These are phyloP conservation scores for Cadophora sp. DNA, from an alignment of 2,329 filamentous ascomycete genomes.

Conservation along the genomic window DNA sequence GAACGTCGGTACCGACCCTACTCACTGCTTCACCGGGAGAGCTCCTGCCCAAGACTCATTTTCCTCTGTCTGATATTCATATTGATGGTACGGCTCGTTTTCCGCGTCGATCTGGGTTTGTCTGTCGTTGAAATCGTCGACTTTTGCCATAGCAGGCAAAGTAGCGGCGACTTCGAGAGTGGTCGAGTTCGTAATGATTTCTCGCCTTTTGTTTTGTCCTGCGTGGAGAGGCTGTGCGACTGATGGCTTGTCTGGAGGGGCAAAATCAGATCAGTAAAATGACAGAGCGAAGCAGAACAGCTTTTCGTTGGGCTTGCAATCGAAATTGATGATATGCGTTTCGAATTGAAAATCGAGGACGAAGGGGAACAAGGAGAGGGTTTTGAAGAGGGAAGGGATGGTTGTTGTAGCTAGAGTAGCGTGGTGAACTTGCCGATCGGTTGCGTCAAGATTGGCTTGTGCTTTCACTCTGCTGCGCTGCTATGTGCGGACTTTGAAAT, in stretches of 20 bases:
- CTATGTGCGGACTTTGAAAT: not conserved
- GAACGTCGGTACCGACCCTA: constrained; percentile 24
- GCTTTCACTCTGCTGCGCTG: constrained; percentile 1
- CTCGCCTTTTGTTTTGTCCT: constrained; percentile 16
- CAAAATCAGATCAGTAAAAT: constrained; percentile 8
- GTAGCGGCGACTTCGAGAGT: constrained; percentile 37
- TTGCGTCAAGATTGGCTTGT: constrained; percentile 19
- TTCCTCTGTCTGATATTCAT: constrained; percentile 88
- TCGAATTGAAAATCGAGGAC: not conserved
- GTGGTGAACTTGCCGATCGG: constrained; percentile 4
- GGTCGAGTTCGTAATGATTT: not conserved
- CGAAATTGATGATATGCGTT: not conserved
- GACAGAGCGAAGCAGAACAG: not conserved
- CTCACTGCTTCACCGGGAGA: constrained; percentile 90
- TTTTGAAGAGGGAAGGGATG: not conserved
- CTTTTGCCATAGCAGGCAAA: constrained; percentile 74
- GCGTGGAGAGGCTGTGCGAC: constrained; percentile 12
- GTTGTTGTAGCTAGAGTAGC: constrained; percentile 8
- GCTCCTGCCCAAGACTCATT: constrained; percentile 91
- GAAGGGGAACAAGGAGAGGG: not conserved
- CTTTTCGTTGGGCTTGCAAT: not conserved
- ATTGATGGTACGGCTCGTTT: constrained; percentile 68
- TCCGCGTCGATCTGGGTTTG: constrained; percentile 66
- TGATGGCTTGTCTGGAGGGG: constrained; percentile 16
- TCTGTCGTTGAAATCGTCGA: constrained; percentile 73